Percentiles rank a stretch among this genome's conserved stretches.
phyloP scores from a whole-genome alignment of 2,329 filamentous ascomycete genomes.

The Apiospora marii region DNA sequence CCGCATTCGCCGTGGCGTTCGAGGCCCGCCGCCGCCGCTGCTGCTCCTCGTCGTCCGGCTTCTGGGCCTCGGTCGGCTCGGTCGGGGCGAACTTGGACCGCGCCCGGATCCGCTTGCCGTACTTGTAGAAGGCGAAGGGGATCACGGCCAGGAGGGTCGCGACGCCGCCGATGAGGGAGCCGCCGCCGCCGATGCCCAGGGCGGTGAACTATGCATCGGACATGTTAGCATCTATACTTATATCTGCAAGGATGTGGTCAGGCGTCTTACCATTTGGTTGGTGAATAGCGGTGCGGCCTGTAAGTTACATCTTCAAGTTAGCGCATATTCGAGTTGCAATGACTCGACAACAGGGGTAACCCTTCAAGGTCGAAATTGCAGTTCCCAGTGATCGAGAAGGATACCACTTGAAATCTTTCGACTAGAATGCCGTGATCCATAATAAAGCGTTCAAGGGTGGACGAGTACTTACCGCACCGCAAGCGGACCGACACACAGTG shows the following conservation, averaged over 20 bases:
- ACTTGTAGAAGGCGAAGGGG: constrained; percentile 65
- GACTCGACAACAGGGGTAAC: background rate
- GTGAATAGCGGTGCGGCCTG: constrained; percentile 63
- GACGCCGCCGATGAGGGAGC: constrained; percentile 55
- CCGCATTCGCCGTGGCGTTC: background rate
- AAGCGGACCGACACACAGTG: constrained; percentile 63
- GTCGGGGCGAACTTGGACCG: constrained; percentile 49
- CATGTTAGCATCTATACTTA: background rate
- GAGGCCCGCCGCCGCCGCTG: constrained; percentile 26
- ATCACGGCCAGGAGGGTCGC: constrained; percentile 57
- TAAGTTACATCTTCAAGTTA: background rate
- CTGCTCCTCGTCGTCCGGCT: constrained; percentile 32
- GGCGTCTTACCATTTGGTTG: constrained; percentile 52
- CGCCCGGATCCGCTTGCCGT: constrained; percentile 51
- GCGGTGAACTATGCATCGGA: constrained; percentile 51
- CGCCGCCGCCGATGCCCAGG: constrained; percentile 68
- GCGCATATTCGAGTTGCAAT: background rate
- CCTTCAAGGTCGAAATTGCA: background rate
- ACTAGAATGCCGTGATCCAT: background rate
- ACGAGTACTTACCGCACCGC: constrained; percentile 56
- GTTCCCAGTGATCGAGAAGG: background rate
- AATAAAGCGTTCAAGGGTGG: background rate
- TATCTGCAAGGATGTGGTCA: background rate
- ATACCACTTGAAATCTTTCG: no score
- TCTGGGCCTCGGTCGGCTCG: constrained; percentile 20